Conservation (phyloP, 148 eudicot genomes). For the Oxyria digyna region DNA sequence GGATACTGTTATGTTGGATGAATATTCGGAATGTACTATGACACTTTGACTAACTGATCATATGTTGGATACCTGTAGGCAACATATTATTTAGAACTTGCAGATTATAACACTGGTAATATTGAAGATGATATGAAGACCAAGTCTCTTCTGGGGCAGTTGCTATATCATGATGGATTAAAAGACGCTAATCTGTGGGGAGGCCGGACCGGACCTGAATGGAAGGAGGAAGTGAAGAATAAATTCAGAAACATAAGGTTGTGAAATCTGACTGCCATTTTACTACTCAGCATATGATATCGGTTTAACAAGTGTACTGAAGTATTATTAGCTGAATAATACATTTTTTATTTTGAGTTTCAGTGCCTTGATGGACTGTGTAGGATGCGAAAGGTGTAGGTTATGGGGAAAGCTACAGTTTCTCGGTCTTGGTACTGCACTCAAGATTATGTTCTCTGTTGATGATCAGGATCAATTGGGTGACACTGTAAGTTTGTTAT, state of each 20-base stretch:
- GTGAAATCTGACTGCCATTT: too few species aligned
- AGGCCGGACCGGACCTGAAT: slow-evolving; percentile 57
- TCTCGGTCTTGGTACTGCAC: slow-evolving; percentile 93
- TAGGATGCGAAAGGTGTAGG: slow-evolving; percentile 93
- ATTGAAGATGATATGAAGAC: slow-evolving; percentile 51
- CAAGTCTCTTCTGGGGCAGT: slow-evolving; percentile 38
- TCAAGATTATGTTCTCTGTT: slow-evolving; percentile 77
- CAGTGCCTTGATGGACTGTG: slow-evolving; percentile 97
- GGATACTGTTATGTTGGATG: too few species aligned
- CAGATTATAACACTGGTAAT: slow-evolving; percentile 69
- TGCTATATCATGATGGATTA: slow-evolving; percentile 19
- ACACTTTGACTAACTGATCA: too few species aligned
- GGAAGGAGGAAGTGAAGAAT: slow-evolving; percentile 34
- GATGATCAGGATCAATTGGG: slow-evolving; percentile 14
- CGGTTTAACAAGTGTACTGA: too few species aligned
- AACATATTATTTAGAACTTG: slow-evolving; percentile 59
- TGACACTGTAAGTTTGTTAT: too few species aligned
- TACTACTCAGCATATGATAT: too few species aligned
- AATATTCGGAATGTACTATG: too few species aligned
- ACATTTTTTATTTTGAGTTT: not conserved
- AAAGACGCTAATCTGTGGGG: slow-evolving; percentile 64
- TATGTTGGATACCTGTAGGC: slow-evolving; percentile 22
- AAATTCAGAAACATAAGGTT: slow-evolving; percentile 67
- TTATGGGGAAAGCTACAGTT: slow-evolving; percentile 98
- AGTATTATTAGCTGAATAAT: too few species aligned